Conservation (phyloP, 208 protist genomes). For the Leishmania martiniquensis region DNA sequence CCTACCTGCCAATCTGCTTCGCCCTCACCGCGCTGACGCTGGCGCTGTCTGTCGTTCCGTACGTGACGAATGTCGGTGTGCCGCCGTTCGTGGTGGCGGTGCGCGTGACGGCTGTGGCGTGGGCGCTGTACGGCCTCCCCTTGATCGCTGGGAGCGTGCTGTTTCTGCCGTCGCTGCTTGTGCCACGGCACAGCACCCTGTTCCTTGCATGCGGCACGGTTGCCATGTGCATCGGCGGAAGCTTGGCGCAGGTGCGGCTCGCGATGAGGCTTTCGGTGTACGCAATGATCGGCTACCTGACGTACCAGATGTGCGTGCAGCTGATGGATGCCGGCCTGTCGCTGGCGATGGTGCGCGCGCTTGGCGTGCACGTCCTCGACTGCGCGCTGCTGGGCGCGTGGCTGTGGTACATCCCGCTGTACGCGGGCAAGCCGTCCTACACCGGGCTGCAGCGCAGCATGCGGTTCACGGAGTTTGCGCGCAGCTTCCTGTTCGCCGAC, state of each 20-base stretch:
- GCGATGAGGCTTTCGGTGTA: slow-evolving; percentile 48
- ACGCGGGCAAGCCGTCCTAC: slow-evolving; percentile 60
- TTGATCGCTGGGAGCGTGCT: slow-evolving; percentile 29
- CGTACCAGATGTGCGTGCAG: slow-evolving; percentile 45
- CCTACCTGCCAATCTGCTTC: slow-evolving; percentile 38
- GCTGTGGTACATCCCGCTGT: slow-evolving; percentile 68
- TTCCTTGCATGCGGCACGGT: slow-evolving; percentile 26
- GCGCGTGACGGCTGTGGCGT: slow-evolving; percentile 53
- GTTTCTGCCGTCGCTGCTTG: slow-evolving; percentile 36
- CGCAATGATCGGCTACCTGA: slow-evolving; percentile 57
- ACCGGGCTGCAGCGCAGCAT: slow-evolving; percentile 59
- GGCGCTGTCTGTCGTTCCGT: slow-evolving; percentile 63
- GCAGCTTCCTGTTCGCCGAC: slow-evolving; percentile 69
- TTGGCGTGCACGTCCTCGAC: slow-evolving; percentile 34
- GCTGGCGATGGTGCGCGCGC: slow-evolving; percentile 10
- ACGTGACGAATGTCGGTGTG: slow-evolving; percentile 51
- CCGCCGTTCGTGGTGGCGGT: slow-evolving; percentile 38
- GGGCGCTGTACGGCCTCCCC: slow-evolving; percentile 52
- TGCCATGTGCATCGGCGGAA: slow-evolving; percentile 33
- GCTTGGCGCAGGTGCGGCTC: slow-evolving; percentile 43
- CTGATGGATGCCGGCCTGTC: slow-evolving; percentile 17
- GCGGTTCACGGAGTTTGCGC: slow-evolving; percentile 50
- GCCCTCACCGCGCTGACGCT: slow-evolving; percentile 33
- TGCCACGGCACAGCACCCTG: slow-evolving; percentile 56
- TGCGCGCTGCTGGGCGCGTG: slow-evolving; percentile 41